Percentiles rank a stretch among this genome's conserved stretches.
Conservation (phyloP, 208 protist species). For the Lotmaria passim region DNA sequence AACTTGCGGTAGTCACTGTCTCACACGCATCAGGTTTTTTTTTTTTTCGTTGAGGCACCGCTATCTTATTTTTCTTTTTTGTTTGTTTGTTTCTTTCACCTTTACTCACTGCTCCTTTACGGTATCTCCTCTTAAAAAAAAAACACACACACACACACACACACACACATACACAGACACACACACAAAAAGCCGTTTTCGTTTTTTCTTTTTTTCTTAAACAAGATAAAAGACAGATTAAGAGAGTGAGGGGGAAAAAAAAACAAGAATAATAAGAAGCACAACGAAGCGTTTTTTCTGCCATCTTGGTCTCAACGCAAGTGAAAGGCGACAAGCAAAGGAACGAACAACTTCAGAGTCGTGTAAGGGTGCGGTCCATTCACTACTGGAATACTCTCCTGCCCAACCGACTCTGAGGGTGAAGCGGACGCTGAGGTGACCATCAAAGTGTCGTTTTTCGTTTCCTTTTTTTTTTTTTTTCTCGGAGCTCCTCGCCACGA, state of each 20-base stretch:
- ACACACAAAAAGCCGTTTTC: background rate
- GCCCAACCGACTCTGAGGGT: too few species aligned
- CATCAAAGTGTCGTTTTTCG: too few species aligned
- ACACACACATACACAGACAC: background rate
- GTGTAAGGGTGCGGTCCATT: too few species aligned
- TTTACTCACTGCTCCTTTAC: constrained; percentile 9
- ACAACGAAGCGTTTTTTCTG: background rate
- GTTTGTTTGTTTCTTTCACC: background rate
- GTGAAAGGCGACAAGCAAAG: too few species aligned
- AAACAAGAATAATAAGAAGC: constrained; percentile 14
- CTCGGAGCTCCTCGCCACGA: too few species aligned
- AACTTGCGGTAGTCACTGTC: background rate
- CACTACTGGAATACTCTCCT: too few species aligned
- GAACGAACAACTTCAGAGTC: too few species aligned
- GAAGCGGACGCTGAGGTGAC: too few species aligned
- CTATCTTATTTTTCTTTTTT: constrained; percentile 14
- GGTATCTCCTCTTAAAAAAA: background rate
- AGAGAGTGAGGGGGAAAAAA: too few species aligned
- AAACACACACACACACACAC: background rate
- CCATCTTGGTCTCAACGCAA: background rate
- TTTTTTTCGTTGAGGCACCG: background rate
- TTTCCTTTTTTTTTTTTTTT: background rate
- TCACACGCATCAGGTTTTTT: background rate
- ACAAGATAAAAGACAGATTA: constrained; percentile 2
- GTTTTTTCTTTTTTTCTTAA: background rate